These are phyloP conservation scores for Hevea brasiliensis DNA, from an alignment of 345 rosid species.

Conservation along the genomic window DNA sequence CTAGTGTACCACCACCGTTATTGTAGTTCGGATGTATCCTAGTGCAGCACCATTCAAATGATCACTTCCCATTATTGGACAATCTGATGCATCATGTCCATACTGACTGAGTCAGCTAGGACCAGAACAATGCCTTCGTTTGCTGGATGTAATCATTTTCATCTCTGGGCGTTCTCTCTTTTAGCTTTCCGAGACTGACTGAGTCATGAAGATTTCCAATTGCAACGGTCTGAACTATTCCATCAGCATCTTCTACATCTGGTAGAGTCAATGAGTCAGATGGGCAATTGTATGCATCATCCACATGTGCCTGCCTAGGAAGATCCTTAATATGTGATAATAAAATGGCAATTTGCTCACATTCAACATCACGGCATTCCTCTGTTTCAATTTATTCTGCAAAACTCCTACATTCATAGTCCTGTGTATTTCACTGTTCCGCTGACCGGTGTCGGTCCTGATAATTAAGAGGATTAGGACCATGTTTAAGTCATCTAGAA, in stretches of 20 bases:
- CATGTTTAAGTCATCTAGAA: too few species aligned
- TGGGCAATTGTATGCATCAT: conserved; percentile 37
- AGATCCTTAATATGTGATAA: conserved; percentile 43
- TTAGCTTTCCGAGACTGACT: conserved; percentile 40
- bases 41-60: conserved; percentile 29
- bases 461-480: too few species aligned
- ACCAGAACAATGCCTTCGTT: conserved; percentile 43
- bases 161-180: conserved; percentile 50
- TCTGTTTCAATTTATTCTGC: conserved; percentile 51
- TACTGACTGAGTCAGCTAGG: conserved; percentile 50
- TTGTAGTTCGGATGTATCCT: conserved; percentile 25
- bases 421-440: too few species aligned
- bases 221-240: conserved; percentile 38
- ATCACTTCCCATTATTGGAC: conserved; percentile 42
- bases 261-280: conserved; percentile 48
- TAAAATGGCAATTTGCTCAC: conserved; percentile 45
- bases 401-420: too few species aligned
- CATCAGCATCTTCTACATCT: conserved; percentile 52
- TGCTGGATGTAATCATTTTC: conserved; percentile 37
- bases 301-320: conserved; percentile 35
- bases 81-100: conserved; percentile 49
- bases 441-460: too few species aligned
- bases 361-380: conserved; percentile 55
- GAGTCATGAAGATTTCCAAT: conserved; percentile 38
- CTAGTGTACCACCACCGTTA: not conserved